phyloP scores from a whole-genome alignment of 2,329 filamentous ascomycete genomes.

The Venturia nashicola region DNA sequence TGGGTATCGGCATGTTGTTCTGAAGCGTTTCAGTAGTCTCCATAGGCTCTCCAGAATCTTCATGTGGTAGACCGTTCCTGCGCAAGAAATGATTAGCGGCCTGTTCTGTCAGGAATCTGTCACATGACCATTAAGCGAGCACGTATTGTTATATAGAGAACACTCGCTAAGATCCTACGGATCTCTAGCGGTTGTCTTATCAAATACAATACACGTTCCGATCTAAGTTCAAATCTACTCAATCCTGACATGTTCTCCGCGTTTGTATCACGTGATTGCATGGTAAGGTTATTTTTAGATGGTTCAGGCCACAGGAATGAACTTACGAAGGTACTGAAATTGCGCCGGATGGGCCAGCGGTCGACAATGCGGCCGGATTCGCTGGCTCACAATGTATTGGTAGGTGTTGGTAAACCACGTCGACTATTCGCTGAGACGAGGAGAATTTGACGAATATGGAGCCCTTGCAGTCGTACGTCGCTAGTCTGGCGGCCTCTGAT shows the following conservation, averaged over 20 bases:
- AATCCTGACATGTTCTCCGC: no score
- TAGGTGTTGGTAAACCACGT: conserved; percentile 25
- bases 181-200: no score
- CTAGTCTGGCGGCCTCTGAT: conserved; percentile 9
- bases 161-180: no score
- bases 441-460: conserved; percentile 24
- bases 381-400: conserved; percentile 17
- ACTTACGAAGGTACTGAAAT: background rate
- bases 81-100: background rate
- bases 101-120: no score
- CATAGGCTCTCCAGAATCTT: conserved; percentile 6
- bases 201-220: no score
- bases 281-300: background rate
- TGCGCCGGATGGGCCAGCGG: background rate
- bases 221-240: no score
- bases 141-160: no score
- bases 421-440: conserved; percentile 20
- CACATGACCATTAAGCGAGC: no score
- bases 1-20: background rate
- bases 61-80: background rate
- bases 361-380: background rate
- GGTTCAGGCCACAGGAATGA: background rate
- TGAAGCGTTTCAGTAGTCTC: conserved; percentile 4
- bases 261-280: background rate
- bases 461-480: conserved; percentile 22